These are phyloP conservation scores for Pyrenophora teres DNA, from an alignment of 2,329 filamentous ascomycete species.

Conservation along the genomic window DNA sequence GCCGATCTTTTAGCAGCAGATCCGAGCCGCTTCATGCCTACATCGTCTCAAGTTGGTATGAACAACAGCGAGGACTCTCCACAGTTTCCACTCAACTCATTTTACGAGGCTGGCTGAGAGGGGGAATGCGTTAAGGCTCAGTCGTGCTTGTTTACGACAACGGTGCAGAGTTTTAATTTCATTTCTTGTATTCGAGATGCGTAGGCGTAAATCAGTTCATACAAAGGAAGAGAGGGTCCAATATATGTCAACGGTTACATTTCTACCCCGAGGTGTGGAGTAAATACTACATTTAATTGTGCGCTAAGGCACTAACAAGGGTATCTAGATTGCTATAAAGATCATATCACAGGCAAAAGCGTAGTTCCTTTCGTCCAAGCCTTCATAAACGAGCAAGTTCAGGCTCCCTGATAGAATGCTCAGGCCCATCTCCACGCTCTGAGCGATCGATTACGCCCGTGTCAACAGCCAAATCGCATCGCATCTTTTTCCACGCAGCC, in stretches of 20 bases:
- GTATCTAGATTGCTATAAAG: not conserved
- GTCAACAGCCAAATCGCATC: conserved; percentile 43
- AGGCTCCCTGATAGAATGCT: not conserved
- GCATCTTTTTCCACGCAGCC: conserved; percentile 57
- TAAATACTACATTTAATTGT: too few species aligned
- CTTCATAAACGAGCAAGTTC: conserved; percentile 11
- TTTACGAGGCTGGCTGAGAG: conserved; percentile 26
- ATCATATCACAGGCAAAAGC: not conserved
- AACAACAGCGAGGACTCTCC: conserved; percentile 19
- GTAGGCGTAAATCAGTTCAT: too few species aligned
- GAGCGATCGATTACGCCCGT: conserved; percentile 1
- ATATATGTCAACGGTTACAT: too few species aligned
- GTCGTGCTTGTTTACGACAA: too few species aligned
- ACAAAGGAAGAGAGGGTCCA: too few species aligned
- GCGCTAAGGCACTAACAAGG: too few species aligned
- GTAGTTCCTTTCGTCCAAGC: too few species aligned
- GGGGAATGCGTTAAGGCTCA: not conserved
- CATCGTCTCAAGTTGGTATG: conserved; percentile 34
- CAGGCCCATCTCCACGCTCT: not conserved
- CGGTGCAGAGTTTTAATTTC: too few species aligned
- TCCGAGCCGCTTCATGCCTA: conserved; percentile 48
- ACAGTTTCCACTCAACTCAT: conserved; percentile 25
- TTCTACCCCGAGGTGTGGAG: too few species aligned
- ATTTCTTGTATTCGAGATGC: too few species aligned
- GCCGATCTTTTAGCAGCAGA: conserved; percentile 52